Base-by-base conservation (phyloP, 768 basidiomycete species). In the Pisolithus microcarpus region DNA sequence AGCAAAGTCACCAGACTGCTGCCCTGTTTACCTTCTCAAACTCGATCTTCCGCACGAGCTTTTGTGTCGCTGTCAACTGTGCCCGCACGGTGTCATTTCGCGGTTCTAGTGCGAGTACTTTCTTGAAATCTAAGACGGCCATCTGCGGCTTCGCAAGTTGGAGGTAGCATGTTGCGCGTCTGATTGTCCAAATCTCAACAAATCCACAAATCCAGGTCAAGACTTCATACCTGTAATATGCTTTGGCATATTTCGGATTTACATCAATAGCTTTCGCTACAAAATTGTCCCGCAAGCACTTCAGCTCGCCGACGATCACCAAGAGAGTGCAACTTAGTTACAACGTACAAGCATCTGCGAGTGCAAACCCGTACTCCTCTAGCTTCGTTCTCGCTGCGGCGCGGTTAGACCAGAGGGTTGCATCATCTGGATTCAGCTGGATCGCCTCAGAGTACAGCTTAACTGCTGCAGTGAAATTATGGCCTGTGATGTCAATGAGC, bases 351-450 rank as follows among this genome's bases (percentile, higher is more conserved):
- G 91, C 82, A 72, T 97, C 95, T 26, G 74, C 72, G 24, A 95
- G 78, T 15, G 93, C 96, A 62, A 93, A 92, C 3, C 96, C 96
- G 60, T 87, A 86, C 70, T 99, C 85, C 66, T 99, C 88, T 50
- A 98, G 69, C 71, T 90, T 96, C 69, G 94, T 91, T 46, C 95
- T 80, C 13, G 89, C 79, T 68, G 91, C 89, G 2, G 96, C 92
- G 36, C 95, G 80, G 69, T 98, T 98, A 64, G 87, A 93, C 87
- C 90, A 98, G 48, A 95, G 68, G 13, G 91, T 93, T 48, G 92
- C 72, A 60, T 97, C 95, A 50, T 75, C 73, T 0, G 92, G 93
- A 64, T 99, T 93, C 63, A 84, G 78, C 56, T 86, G 82, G 57
- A 98, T 87, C 2, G 95, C 91, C 36, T 82, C 70, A 2, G 85